These are phyloP conservation scores for Cladosporium sp. DNA, from an alignment of 2,329 filamentous ascomycete genomes.

Conservation along the genomic window DNA sequence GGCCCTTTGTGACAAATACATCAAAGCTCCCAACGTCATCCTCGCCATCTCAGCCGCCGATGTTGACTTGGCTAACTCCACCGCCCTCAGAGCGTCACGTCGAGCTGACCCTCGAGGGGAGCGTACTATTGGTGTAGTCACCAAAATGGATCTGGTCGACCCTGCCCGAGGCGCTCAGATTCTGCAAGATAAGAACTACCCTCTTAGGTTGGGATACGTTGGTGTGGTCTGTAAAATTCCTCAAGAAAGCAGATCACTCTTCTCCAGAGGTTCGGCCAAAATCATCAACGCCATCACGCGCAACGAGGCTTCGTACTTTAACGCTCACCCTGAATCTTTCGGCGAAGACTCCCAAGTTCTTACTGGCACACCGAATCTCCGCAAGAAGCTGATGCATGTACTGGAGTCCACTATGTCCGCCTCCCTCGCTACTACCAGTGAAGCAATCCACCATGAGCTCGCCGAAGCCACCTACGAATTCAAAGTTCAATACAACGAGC, in stretches of 20 bases:
- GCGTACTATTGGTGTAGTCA: conserved; percentile 96
- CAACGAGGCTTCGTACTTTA: conserved; percentile 87
- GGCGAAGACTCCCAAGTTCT: conserved; percentile 67
- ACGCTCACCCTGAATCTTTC: conserved; percentile 74
- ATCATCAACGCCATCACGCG: conserved; percentile 76
- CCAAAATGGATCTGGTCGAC: conserved; percentile 98
- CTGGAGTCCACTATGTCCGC: conserved; percentile 96
- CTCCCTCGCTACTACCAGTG: conserved; percentile 81
- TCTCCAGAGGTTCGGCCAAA: conserved; percentile 76
- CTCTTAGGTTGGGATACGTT: conserved; percentile 90
- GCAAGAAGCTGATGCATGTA: conserved; percentile 95
- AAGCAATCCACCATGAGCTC: conserved; percentile 89
- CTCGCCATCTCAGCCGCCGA: conserved; percentile 96
- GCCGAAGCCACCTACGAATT: conserved; percentile 98
- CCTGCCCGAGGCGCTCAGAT: conserved; percentile 72
- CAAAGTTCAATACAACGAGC: conserved; percentile 98
- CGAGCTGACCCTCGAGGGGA: conserved; percentile 92
- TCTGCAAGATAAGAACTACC: conserved; percentile 86
- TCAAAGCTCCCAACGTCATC: conserved; percentile 92
- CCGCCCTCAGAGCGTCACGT: conserved; percentile 81
- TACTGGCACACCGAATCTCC: conserved; percentile 79
- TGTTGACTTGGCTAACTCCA: conserved; percentile 97
- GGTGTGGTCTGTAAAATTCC: conserved; percentile 88
- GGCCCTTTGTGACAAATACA: conserved; percentile 97
- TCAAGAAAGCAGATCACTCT: conserved; percentile 60